Evolutionary conservation across 2,329 filamentous ascomycete species (phyloP), one percentile per base, ranked within the genome.

Genomic region (Fusarium miscanthi): DNA sequence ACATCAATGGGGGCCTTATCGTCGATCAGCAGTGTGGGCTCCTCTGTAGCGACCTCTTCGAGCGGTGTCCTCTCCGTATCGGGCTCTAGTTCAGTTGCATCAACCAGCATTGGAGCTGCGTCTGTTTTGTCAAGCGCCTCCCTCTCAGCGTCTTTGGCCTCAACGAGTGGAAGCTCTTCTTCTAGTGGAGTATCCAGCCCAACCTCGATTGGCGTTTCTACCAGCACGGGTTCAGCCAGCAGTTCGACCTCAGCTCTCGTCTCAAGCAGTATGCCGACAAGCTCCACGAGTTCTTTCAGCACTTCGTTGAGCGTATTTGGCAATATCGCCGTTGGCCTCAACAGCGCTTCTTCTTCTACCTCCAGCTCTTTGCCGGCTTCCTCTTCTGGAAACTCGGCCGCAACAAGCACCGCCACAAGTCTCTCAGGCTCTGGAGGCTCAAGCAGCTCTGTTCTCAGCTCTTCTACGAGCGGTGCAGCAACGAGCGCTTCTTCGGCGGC

Each of bases 351-450:
- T 0, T 46, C 31, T 8, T 63, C 49, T 4, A 11, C 38, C 2
- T 40, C 45, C 2, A 42, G n/a, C 14, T 41, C 23, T 25, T 17
- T 0, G 27, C 23, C n/a, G 0, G 8, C 3, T 0, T 27, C 6
- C 11, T 59, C 62, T 6, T 30, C 42, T 6, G 27, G 12, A 5
- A 52, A 10, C 16, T 54, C n/a, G 0, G 16, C 17, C 0, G 8
- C 46, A 23, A 27, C 25, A 49, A 67, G 38, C 7, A 64, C 9
- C 11, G 41, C 56, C 6, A 37, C 37, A 0, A 23, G 33, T n/a
- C 9, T 17, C 1, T 66, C 37, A 0, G 19, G 7, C 3, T 48
- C 40, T 2, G 10, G 42, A 1, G n/a, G 51, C 25, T 60, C 23
- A 4, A 23, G 41, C 11, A 69, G 42, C 9, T 42, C 46, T 5